phyloP scores from a whole-genome alignment of 805 yeast species.

The Saturnispora halmiae region DNA sequence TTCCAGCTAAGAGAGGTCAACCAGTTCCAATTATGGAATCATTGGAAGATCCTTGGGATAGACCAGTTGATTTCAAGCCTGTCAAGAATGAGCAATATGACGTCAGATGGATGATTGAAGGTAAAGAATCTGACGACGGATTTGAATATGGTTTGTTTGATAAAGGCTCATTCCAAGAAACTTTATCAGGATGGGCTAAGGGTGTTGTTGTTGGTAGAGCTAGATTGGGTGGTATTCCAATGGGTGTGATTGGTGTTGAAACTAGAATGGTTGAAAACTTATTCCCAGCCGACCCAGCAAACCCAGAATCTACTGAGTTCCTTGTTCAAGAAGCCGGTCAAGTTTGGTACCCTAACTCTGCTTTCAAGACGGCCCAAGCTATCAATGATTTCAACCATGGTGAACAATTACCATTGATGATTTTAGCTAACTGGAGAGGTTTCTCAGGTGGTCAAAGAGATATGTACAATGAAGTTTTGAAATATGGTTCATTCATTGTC shows the following conservation, averaged over 20 bases:
- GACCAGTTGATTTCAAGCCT: constrained; percentile 80
- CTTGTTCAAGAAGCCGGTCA: constrained; percentile 94
- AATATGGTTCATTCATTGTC: constrained; percentile 93
- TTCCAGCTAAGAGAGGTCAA: constrained; percentile 82
- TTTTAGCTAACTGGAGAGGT: constrained; percentile 99
- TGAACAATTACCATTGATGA: constrained; percentile 95
- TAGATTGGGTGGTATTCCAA: constrained; percentile 95
- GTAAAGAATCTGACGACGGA: constrained; percentile 61
- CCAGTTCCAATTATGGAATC: constrained; percentile 86
- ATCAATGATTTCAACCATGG: constrained; percentile 96
- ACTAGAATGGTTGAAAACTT: constrained; percentile 83
- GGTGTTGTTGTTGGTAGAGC: constrained; percentile 99
- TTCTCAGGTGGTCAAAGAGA: constrained; percentile 99
- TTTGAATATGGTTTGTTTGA: constrained; percentile 89
- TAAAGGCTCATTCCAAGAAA: constrained; percentile 87
- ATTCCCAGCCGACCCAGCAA: constrained; percentile 97
- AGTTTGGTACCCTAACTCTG: constrained; percentile 99
- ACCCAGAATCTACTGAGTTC: constrained; percentile 85
- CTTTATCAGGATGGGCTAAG: constrained; percentile 96
- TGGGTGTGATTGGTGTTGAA: constrained; percentile 97
- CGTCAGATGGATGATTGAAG: constrained; percentile 91
- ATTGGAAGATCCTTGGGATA: constrained; percentile 78
- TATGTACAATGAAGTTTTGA: constrained; percentile 96
- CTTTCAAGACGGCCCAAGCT: constrained; percentile 98
- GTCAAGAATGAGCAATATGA: constrained; percentile 66